Percentiles rank a stretch among this genome's conserved stretches.
phyloP scores from a whole-genome alignment of 2,329 filamentous ascomycete species.

The Aspergillus caelatus region DNA sequence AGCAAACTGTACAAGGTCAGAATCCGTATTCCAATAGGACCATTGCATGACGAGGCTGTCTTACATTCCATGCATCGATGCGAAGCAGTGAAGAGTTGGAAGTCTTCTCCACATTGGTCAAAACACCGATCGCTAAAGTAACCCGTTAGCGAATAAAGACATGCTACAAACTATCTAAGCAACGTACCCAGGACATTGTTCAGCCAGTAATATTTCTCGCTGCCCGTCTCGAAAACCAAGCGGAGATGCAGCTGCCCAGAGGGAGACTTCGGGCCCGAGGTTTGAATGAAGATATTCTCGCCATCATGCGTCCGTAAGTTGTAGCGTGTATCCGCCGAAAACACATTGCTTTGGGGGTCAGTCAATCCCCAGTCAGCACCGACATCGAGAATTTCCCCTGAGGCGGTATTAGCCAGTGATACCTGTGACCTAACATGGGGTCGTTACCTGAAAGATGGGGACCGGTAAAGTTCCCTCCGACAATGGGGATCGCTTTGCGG shows the following conservation, averaged over 20 bases:
- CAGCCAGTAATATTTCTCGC: slow-evolving; percentile 31
- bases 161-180: too few relatives aligned
- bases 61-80: slow-evolving; percentile 34
- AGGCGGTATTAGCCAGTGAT: too few relatives aligned
- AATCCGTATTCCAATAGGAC: neutral
- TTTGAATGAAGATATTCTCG: slow-evolving; percentile 27
- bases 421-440: too few relatives aligned
- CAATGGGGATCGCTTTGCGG: slow-evolving; percentile 29
- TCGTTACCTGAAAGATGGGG: slow-evolving; percentile 23
- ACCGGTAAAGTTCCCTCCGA: slow-evolving; percentile 31
- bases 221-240: slow-evolving; percentile 27
- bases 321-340: slow-evolving; percentile 32
- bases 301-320: slow-evolving; percentile 31
- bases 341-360: slow-evolving; percentile 27
- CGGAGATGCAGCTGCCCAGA: slow-evolving; percentile 26
- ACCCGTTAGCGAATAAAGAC: neutral
- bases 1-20: neutral
- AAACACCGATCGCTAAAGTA: slow-evolving; percentile 24
- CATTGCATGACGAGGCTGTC: neutral
- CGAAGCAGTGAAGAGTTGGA: slow-evolving; percentile 16
- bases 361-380: slow-evolving; percentile 30
- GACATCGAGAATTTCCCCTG: slow-evolving; percentile 27
- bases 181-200: slow-evolving; percentile 31
- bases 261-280: slow-evolving; percentile 23
- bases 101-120: slow-evolving; percentile 17